Base-by-base conservation (phyloP, 176 grass and related monocot genomes). In the Oryza longistaminata region DNA sequence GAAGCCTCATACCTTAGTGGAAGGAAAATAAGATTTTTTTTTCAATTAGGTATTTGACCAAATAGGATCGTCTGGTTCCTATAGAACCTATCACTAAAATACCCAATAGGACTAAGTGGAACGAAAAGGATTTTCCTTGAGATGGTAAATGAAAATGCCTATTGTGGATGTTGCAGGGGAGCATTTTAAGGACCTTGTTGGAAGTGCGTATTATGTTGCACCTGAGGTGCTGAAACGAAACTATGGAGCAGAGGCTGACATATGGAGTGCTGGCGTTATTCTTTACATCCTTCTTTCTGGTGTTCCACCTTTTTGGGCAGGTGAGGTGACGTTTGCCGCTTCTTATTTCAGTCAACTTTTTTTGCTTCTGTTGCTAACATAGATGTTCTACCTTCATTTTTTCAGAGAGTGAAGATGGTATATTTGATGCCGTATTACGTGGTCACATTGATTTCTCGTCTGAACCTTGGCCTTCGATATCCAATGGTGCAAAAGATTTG, bases 291-390 rank as follows among this genome's bases (percentile, higher is more conserved):
- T 99, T 86, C 86, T 99, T 17, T 94, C 93, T 60, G 96, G 93
- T 88, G 96, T 99, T 79, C 96, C 96, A 75, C 96, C 96, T 71
- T 99, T 96, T 90, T 99, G 96, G 96, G 96, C 90, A 90, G 96
- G 96, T 99, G 72, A 89, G 93, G 96, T 99, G 76, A 7, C 14
- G 24, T 75, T 58, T 68, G 17, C 27, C 60, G 53, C 12, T 80
- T 80, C 6, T 66, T 35, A 66, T 21, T 62, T 80, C 17, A 17
- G n/a, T 75, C 25, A 48, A 33, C 5, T 64, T 60, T 17, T 17
- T 58, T 45, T n/a, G 1, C 75, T 66, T 77, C 22, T 70, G 66
- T 70, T 3, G 0, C 29, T 87, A 43, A 87, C 11, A 43, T 0
- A 1, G 11, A 19, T 43, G 25, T 52, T 80, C 14, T 67, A 19